Percentiles rank a stretch among this genome's conserved stretches.
phyloP scores from a whole-genome alignment of 441 rosid genomes.

The Euphorbia schlechtendalii region DNA sequence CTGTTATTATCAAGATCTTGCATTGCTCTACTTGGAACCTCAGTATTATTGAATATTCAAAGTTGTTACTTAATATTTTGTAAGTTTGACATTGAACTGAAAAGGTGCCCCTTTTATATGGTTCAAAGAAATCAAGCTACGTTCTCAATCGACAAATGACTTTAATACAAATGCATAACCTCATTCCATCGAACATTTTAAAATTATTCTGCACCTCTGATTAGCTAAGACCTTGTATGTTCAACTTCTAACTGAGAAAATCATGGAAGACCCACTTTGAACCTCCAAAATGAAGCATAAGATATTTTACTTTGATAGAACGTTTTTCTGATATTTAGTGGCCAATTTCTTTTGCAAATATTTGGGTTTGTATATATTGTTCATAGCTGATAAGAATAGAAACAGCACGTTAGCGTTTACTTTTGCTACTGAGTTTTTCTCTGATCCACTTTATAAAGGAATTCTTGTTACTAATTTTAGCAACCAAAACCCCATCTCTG shows the following conservation, averaged over 20 bases:
- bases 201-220: not conserved
- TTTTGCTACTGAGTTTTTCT: not conserved
- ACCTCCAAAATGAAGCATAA: not conserved
- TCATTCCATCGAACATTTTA: not conserved
- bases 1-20: slow-evolving; percentile 2
- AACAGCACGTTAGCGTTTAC: not conserved
- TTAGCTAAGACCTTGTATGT: not conserved
- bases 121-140: not conserved
- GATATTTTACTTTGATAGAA: not conserved
- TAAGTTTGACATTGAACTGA: not conserved
- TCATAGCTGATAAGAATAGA: not conserved
- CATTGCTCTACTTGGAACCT: not conserved
- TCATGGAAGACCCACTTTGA: not conserved
- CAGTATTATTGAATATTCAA: not conserved
- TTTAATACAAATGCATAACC: not conserved
- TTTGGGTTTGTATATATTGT: not conserved
- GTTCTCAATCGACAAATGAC: too few relatives aligned
- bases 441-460: not conserved
- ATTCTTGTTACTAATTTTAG: not conserved
- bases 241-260: not conserved
- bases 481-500: not conserved
- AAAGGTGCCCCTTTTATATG: not conserved
- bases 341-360: not conserved
- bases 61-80: slow-evolving; percentile 1
- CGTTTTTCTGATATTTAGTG: not conserved